Base-by-base conservation (phyloP, 1,284 basidiomycete genomes). In the Phellinidium pouzarii region DNA sequence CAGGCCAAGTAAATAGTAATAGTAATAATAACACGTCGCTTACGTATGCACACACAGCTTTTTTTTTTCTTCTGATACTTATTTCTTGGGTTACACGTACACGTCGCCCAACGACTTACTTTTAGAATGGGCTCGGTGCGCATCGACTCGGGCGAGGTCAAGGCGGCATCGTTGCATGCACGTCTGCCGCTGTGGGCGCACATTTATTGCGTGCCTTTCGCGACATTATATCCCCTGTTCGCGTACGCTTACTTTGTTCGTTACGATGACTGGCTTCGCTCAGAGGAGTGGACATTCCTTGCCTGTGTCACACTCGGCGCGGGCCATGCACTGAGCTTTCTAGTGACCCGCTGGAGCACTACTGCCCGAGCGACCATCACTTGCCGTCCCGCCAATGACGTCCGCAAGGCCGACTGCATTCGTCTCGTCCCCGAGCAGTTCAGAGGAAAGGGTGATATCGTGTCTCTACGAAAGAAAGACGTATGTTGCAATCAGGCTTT, bases 241-340 rank as follows among this genome's bases (percentile, higher is more conserved):
- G 91, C 90, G 42, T 96, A 94, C 68, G 86, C 94, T 22, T 98
- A 96, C 75, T 90, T 86, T 63, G 64, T 91, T 65, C 83, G 80
- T 65, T 98, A 98, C 68, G 91, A 96, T 62, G 77, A 92, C 64
- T 94, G 90, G 85, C 71, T 95, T 52, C 79, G 85, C 65, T 94
- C 91, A 60, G 94, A 96, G 68, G 91, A 94, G 66, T 95, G 91
- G 90, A 94, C 95, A 0, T 99, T 99, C 65, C 78, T 99, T 44
- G 91, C 87, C 48, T 94, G 89, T 60, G 87, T 95, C 17, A 72
- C 82, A 9, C 80, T 99, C 7, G 86, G 91, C 34, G 84, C 83
- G 11, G 82, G 86, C 2, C 96, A 99, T 68, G 93, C 93, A 1
- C 78, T 99, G 52, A 92, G 88, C 64, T 99, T 94, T 71, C 75